A percentile compares a stretch with the other conserved stretches of the same genome.
These are phyloP conservation scores for Saccharomycopsis hybrid DNA, from an alignment of 1,139 yeast genomes.

Conservation along the genomic window DNA sequence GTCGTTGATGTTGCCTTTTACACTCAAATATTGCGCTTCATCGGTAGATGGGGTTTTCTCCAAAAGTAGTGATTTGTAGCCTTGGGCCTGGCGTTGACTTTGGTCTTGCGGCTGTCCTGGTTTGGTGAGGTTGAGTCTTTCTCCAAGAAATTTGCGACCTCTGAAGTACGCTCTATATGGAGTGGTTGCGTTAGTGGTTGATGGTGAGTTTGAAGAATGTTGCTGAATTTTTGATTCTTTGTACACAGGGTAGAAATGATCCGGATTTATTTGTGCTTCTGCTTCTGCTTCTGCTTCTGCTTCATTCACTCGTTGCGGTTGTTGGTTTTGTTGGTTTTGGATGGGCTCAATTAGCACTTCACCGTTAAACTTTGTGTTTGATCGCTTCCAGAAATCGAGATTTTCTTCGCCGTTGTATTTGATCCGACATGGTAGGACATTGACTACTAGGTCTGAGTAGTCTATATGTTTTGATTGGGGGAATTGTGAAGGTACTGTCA, in stretches of 20 bases:
- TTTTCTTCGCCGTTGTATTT: conserved; percentile 6
- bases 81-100: neutral
- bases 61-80: conserved; percentile 1
- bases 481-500: too few species aligned
- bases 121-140: neutral
- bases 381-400: conserved; percentile 11
- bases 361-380: conserved; percentile 8
- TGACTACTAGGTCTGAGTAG: conserved; percentile 3
- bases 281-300: neutral
- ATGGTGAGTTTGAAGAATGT: neutral
- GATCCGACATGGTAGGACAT: conserved; percentile 16
- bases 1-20: conserved; percentile 4
- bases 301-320: neutral
- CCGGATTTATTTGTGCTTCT: conserved; percentile 2
- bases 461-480: neutral
- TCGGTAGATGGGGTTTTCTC: conserved; percentile 3
- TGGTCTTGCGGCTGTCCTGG: neutral
- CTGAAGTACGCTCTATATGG: conserved; percentile 10
- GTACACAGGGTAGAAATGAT: conserved; percentile 11
- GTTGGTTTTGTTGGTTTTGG: too few species aligned
- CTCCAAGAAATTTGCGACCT: conserved; percentile 20
- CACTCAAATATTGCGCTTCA: neutral
- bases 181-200: neutral
- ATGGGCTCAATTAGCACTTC: neutral
- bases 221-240: conserved; percentile 1